A percentile compares a stretch with the other conserved stretches of the same genome.
phyloP scores from a whole-genome alignment of 306 rosid genomes.

The Citrullus colocynthis region DNA sequence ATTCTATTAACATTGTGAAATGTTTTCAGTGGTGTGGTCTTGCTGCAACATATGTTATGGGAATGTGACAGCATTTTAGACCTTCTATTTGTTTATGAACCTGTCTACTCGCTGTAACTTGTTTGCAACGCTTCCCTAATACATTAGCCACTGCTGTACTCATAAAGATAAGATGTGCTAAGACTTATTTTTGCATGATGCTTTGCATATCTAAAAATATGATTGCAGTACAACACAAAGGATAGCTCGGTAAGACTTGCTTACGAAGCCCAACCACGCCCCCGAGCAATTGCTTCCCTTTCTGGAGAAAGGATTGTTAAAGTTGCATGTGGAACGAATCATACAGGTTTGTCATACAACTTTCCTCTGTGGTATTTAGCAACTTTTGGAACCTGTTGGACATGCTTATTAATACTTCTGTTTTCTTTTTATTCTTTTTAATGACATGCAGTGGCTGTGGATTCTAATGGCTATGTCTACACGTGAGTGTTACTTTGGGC shows the following conservation, averaged over 20 bases:
- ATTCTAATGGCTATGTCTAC: conserved; percentile 74
- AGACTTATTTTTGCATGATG: background rate
- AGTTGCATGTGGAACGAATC: conserved; percentile 91
- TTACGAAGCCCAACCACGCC: conserved; percentile 96
- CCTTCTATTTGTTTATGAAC: background rate
- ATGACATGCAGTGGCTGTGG: conserved; percentile 69
- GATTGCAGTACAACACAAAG: conserved; percentile 78
- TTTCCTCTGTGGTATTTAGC: background rate
- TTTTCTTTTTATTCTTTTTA: conserved; percentile 10
- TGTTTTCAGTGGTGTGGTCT: background rate
- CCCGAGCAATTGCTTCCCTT: conserved; percentile 71
- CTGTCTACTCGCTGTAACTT: background rate
- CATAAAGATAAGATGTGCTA: background rate
- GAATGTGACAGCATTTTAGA: background rate
- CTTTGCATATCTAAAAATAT: conserved; percentile 14
- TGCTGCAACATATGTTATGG: background rate
- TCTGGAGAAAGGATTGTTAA: conserved; percentile 75
- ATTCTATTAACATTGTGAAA: background rate
- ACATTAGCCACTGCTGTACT: background rate
- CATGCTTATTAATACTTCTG: background rate
- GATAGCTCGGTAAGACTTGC: conserved; percentile 89
- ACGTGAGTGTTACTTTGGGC: conserved; percentile 50
- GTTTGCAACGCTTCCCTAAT: background rate
- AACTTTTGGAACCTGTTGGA: background rate
- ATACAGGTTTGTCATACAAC: conserved; percentile 45